Evolutionary conservation across 768 basidiomycete species (phyloP).

Genomic region (Chalciporus sphaerocephalus): DNA sequence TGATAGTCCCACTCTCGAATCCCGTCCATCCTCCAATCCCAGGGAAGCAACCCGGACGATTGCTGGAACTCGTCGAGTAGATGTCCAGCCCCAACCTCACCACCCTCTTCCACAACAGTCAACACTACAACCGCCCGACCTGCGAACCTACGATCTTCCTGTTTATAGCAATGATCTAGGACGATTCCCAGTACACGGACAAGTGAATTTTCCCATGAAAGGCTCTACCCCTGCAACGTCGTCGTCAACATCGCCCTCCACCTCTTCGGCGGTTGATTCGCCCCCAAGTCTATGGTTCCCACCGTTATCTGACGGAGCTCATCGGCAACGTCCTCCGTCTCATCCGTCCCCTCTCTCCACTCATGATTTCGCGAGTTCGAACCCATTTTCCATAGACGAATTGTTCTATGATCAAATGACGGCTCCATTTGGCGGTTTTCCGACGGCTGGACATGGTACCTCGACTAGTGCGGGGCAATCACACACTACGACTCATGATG

Average conservation of each 20-base stretch:
- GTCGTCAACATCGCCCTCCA: neutral
- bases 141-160: slow-evolving; percentile 38
- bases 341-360: neutral
- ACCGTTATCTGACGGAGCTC: slow-evolving; percentile 1
- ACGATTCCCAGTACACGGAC: slow-evolving; percentile 44
- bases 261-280: slow-evolving; percentile 2
- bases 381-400: slow-evolving; percentile 19
- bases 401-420: slow-evolving; percentile 21
- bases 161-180: slow-evolving; percentile 58
- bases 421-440: slow-evolving; percentile 5
- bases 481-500: neutral
- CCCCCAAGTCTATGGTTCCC: slow-evolving; percentile 21
- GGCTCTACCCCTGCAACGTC: neutral
- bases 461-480: neutral
- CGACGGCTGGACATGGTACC: neutral
- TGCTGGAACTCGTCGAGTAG: slow-evolving; percentile 35
- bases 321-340: neutral
- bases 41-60: slow-evolving; percentile 25
- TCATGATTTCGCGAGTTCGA: slow-evolving; percentile 1
- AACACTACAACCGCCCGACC: slow-evolving; percentile 9
- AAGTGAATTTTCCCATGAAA: slow-evolving; percentile 12
- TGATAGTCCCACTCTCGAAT: slow-evolving; percentile 39
- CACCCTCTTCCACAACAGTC: slow-evolving; percentile 10
- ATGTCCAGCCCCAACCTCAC: slow-evolving; percentile 11
- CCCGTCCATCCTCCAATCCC: slow-evolving; percentile 1